Evolutionary conservation across 2,329 filamentous ascomycete genomes (phyloP).

Genomic region (Trichoderma hamatum): DNA sequence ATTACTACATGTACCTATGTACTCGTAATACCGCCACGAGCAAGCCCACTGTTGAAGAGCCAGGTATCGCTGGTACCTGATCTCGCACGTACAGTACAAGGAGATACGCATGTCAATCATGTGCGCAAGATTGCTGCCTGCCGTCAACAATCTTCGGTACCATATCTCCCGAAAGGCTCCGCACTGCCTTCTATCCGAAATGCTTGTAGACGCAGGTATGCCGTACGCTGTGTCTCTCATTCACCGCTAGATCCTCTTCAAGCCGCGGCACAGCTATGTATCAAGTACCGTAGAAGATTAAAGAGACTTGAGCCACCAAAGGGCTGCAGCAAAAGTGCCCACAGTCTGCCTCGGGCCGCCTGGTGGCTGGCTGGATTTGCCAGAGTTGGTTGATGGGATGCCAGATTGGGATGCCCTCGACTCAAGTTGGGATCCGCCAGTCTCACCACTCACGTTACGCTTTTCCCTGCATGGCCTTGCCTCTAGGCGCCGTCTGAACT

Average conservation of each 20-base stretch:
- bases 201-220: neutral
- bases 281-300: neutral
- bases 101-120: neutral
- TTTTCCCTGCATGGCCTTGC: neutral
- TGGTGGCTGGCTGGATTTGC: slow-evolving; percentile 11
- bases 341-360: slow-evolving; percentile 7
- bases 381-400: slow-evolving; percentile 11
- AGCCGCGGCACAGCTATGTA: neutral
- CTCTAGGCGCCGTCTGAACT: neutral
- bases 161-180: neutral
- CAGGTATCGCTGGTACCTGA: neutral
- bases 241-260: slow-evolving; percentile 21
- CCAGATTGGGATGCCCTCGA: slow-evolving; percentile 15
- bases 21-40: neutral
- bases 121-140: slow-evolving; percentile 3
- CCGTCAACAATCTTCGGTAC: neutral
- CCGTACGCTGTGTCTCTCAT: neutral
- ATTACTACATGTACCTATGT: neutral
- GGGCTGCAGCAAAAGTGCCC: neutral
- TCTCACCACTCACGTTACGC: slow-evolving; percentile 4
- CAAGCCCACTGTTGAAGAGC: neutral
- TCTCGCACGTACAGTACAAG: neutral
- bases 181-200: neutral
- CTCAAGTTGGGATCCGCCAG: slow-evolving; percentile 5
- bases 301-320: neutral